These are phyloP conservation scores for Salvia rosmarinus DNA, from an alignment of 257 asterid species.

Conservation along the genomic window DNA sequence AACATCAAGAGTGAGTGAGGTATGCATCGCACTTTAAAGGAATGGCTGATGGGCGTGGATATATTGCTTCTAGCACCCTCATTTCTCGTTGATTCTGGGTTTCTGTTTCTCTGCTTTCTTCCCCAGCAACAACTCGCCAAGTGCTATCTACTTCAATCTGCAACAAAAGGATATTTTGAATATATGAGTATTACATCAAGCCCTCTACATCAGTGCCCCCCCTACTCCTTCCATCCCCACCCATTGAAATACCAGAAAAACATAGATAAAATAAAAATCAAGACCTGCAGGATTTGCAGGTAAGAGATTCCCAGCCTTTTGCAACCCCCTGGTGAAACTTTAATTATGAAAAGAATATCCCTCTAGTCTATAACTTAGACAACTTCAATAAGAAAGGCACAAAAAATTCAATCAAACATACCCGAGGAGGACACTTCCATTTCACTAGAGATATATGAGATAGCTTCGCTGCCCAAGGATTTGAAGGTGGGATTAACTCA, in stretches of 20 bases:
- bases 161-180: not conserved
- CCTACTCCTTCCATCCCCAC: not conserved
- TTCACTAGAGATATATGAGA: constrained; percentile 69
- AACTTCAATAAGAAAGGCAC: constrained; percentile 12
- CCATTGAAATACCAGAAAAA: not conserved
- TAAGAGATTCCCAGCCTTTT: not conserved
- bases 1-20: constrained; percentile 31
- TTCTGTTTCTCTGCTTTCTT: constrained; percentile 77
- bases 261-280: not conserved
- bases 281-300: not conserved
- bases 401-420: constrained; percentile 38
- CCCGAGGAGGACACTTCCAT: constrained; percentile 82
- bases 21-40: constrained; percentile 64
- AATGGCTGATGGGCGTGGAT: constrained; percentile 90
- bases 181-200: not conserved
- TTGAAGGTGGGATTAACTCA: constrained; percentile 64
- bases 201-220: not conserved
- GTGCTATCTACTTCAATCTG: constrained; percentile 59
- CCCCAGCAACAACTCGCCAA: constrained; percentile 85
- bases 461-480: constrained; percentile 50
- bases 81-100: constrained; percentile 65
- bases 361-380: constrained; percentile 4
- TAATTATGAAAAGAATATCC: not conserved
- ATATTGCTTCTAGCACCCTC: constrained; percentile 89
- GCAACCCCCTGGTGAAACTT: not conserved